These are phyloP conservation scores for Astragalus membranaceus DNA, from an alignment of 306 rosid species.

Conservation along the genomic window DNA sequence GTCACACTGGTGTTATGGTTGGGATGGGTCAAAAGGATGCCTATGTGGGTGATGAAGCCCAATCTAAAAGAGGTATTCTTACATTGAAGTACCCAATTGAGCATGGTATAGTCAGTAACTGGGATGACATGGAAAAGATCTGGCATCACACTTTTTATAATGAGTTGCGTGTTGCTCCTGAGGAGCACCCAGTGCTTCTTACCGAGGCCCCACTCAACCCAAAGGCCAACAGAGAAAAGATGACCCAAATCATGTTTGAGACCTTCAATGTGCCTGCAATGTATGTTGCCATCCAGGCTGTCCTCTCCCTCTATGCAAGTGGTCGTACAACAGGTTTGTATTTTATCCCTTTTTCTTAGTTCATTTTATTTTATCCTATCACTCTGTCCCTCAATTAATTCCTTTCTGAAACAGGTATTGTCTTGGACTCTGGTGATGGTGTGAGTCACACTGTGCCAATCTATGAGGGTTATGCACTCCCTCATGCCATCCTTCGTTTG, in stretches of 20 bases:
- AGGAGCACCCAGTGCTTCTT: conserved; percentile 96
- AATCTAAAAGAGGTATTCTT: conserved; percentile 95
- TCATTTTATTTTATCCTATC: neutral
- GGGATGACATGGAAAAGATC: conserved; percentile 99
- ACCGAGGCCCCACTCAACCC: conserved; percentile 98
- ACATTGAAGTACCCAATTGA: conserved; percentile 93
- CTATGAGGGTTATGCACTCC: conserved; percentile 95
- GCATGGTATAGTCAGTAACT: conserved; percentile 96
- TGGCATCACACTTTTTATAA: conserved; percentile 99
- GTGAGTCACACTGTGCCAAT: conserved; percentile 97
- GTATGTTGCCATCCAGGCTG: conserved; percentile 98
- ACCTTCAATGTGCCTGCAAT: conserved; percentile 97
- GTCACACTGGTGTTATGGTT: conserved; percentile 98
- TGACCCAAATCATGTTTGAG: conserved; percentile 98
- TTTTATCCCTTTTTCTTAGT: neutral
- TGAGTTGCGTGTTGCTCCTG: conserved; percentile 97
- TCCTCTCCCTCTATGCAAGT: conserved; percentile 92
- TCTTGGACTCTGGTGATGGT: conserved; percentile 96
- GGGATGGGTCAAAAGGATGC: conserved; percentile 99
- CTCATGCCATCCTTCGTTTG: conserved; percentile 92
- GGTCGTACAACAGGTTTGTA: conserved; percentile 93
- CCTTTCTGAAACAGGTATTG: conserved; percentile 55
- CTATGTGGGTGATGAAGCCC: conserved; percentile 97
- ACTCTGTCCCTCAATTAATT: neutral
- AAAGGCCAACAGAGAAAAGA: conserved; percentile 96